phyloP scores from a whole-genome alignment of 2,329 filamentous ascomycete genomes.

The Xylaria sp. region DNA sequence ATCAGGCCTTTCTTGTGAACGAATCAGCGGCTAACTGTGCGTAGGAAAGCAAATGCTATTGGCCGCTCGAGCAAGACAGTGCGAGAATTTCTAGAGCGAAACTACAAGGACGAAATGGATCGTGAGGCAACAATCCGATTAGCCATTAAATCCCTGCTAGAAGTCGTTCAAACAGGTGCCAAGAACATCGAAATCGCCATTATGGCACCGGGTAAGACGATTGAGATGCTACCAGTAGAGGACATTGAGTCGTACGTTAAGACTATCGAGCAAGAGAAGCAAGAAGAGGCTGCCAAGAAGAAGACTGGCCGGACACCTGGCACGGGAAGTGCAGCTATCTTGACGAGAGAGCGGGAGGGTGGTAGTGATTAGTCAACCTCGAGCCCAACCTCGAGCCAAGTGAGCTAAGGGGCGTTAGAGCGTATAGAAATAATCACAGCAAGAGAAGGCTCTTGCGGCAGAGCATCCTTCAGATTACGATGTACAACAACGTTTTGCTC shows the following conservation, averaged over 20 bases:
- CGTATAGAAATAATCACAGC: constrained; percentile 27
- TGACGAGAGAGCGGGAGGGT: constrained; percentile 69
- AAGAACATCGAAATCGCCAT: constrained; percentile 99
- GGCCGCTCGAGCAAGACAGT: constrained; percentile 99
- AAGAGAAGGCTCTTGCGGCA: constrained; percentile 15
- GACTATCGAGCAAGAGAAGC: constrained; percentile 99
- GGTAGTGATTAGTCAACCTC: constrained; percentile 42
- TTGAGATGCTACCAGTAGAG: constrained; percentile 94
- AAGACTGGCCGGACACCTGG: constrained; percentile 82
- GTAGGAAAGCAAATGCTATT: constrained; percentile 98
- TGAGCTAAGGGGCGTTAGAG: background rate
- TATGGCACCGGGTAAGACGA: constrained; percentile 89
- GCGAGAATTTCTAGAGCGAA: constrained; percentile 96
- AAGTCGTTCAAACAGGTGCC: constrained; percentile 97
- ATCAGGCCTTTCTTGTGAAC: background rate
- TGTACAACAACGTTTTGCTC: constrained; percentile 24
- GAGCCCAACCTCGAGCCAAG: background rate
- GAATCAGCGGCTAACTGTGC: constrained; percentile 26
- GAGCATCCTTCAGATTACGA: constrained; percentile 26
- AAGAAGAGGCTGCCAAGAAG: constrained; percentile 97
- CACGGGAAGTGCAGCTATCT: constrained; percentile 75
- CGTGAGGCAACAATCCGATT: constrained; percentile 95
- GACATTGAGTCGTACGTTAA: constrained; percentile 98
- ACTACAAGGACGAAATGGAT: constrained; percentile 99
- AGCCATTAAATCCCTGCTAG: constrained; percentile 96